Conservation (phyloP, 805 yeast species). For the Limtongozyma cylindracea region DNA sequence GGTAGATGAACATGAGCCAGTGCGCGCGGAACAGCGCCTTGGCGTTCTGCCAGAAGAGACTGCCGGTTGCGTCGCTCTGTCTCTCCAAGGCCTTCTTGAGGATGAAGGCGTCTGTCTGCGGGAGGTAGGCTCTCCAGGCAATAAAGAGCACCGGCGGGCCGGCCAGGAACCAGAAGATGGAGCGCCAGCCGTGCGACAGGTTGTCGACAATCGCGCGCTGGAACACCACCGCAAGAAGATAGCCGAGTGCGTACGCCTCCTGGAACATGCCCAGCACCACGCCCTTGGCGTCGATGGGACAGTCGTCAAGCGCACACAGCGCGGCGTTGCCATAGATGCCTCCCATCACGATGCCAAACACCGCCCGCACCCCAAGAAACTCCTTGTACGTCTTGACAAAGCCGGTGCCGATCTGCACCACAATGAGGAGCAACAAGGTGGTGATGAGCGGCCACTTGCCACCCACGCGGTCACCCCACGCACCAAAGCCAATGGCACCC, state of each 20-base stretch:
- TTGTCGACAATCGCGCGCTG: slow-evolving; percentile 27
- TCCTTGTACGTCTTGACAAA: slow-evolving; percentile 28
- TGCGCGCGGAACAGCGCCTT: slow-evolving; percentile 13
- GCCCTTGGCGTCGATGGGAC: slow-evolving; percentile 30
- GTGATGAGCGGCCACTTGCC: slow-evolving; percentile 29
- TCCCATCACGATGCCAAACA: slow-evolving; percentile 49
- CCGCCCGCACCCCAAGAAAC: slow-evolving; percentile 34
- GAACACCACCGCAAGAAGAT: slow-evolving; percentile 36
- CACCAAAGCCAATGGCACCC: slow-evolving; percentile 38
- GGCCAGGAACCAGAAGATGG: slow-evolving; percentile 47
- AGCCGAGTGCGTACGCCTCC: slow-evolving; percentile 60
- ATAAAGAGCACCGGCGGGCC: slow-evolving; percentile 37
- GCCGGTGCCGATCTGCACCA: slow-evolving; percentile 37
- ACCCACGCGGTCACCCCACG: slow-evolving; percentile 32
- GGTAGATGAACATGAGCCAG: slow-evolving; percentile 35
- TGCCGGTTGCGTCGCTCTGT: no score
- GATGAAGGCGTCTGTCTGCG: slow-evolving; percentile 33
- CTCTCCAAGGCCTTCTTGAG: slow-evolving; percentile 1
- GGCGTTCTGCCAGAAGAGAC: no score
- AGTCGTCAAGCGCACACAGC: slow-evolving; percentile 42
- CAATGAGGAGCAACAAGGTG: slow-evolving; percentile 18
- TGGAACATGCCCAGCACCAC: slow-evolving; percentile 46
- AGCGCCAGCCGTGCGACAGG: slow-evolving; percentile 32
- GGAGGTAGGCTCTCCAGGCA: slow-evolving; percentile 24
- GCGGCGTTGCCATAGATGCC: slow-evolving; percentile 43